A percentile compares a stretch with the other conserved stretches of the same genome.
phyloP scores from a whole-genome alignment of 116 monocot species.

The Phalaenopsis hybrid region DNA sequence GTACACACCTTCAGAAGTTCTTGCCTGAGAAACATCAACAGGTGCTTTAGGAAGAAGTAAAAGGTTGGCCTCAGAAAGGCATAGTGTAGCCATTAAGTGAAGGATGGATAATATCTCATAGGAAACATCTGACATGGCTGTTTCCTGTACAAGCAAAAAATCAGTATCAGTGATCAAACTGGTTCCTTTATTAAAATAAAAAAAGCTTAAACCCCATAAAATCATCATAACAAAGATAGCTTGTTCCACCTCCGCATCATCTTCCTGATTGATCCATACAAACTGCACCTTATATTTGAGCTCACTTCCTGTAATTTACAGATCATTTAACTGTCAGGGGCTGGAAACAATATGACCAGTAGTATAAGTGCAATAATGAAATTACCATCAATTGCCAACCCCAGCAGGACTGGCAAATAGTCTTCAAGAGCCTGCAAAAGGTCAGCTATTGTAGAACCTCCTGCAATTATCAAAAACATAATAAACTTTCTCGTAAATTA shows the following conservation, averaged over 20 bases:
- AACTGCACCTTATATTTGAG: conserved; percentile 50
- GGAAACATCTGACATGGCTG: conserved; percentile 68
- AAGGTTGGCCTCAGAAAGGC: conserved; percentile 67
- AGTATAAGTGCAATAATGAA: background rate
- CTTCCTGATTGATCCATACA: conserved; percentile 70
- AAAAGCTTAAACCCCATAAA: background rate
- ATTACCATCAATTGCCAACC: conserved; percentile 65
- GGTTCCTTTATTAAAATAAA: background rate
- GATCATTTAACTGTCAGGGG: conserved; percentile 14
- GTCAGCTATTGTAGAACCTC: conserved; percentile 55
- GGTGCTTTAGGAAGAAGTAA: conserved; percentile 64
- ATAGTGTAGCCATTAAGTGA: conserved; percentile 84
- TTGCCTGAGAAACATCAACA: conserved; percentile 59
- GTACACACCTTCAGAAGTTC: conserved; percentile 65
- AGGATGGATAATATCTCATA: conserved; percentile 90
- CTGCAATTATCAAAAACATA: conserved; percentile 15
- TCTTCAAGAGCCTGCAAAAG: conserved; percentile 66
- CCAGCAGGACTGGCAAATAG: conserved; percentile 64
- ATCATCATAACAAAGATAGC: background rate
- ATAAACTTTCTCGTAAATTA: background rate
- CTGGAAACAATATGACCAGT: background rate
- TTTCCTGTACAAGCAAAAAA: conserved; percentile 39
- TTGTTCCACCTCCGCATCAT: conserved; percentile 51
- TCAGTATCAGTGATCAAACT: background rate
- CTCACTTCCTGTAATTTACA: conserved; percentile 33